phyloP scores from a whole-genome alignment of 1,139 yeast species.

The Lodderomyces margitis region DNA sequence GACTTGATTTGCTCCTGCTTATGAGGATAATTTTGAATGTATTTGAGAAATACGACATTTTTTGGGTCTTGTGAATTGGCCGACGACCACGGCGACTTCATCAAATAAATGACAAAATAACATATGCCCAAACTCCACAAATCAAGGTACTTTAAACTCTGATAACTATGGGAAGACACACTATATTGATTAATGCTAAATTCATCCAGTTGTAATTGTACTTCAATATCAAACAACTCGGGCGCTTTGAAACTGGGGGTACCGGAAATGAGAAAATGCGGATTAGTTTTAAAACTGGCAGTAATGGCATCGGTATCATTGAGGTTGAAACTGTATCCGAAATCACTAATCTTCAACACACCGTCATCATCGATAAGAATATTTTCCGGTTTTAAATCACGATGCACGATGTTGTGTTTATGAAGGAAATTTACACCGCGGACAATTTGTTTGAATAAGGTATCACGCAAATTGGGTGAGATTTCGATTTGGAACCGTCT shows the following conservation, averaged over 20 bases:
- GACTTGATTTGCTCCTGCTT: constrained; percentile 17
- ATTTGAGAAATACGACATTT: constrained; percentile 26
- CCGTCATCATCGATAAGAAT: constrained; percentile 47
- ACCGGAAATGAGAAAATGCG: constrained; percentile 39
- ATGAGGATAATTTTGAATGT: constrained; percentile 22
- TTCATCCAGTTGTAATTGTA: constrained; percentile 10
- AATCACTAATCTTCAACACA: constrained; percentile 46
- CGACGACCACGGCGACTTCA: constrained; percentile 49
- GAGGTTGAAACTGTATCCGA: constrained; percentile 48
- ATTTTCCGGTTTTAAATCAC: constrained; percentile 59
- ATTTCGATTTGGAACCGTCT: constrained; percentile 33
- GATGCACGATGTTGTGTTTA: constrained; percentile 41
- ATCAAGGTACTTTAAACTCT: constrained; percentile 28
- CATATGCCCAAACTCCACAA: constrained; percentile 53
- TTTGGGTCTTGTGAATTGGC: constrained; percentile 26
- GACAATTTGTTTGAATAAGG: constrained; percentile 46
- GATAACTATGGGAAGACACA: constrained; percentile 9
- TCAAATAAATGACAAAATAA: constrained; percentile 43
- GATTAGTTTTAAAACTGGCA: constrained; percentile 20
- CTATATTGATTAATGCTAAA: constrained; percentile 10
- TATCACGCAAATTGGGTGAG: constrained; percentile 38
- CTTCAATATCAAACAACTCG: constrained; percentile 40
- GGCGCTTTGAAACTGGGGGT: constrained; percentile 58
- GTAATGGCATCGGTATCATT: constrained; percentile 16
- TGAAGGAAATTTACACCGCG: constrained; percentile 49